phyloP scores from a whole-genome alignment of 129 eudicot genomes.

The Escallonia rubra region DNA sequence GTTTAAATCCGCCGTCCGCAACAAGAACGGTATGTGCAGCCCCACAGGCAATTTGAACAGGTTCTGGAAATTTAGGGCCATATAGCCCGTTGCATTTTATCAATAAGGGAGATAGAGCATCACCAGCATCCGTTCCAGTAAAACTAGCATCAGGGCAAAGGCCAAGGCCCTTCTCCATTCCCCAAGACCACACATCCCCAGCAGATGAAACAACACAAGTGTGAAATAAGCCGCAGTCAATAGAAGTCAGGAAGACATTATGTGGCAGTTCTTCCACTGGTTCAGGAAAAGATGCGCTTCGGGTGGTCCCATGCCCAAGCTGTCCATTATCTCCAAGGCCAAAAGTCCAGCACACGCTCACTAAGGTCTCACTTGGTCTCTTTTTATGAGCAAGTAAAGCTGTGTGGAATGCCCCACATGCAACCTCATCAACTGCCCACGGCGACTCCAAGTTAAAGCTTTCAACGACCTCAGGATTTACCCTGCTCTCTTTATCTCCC shows the following conservation, averaged over 20 bases:
- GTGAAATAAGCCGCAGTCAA: constrained; percentile 86
- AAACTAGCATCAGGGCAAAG: constrained; percentile 71
- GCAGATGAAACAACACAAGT: constrained; percentile 72
- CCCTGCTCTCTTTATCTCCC: constrained; percentile 69
- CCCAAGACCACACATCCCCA: constrained; percentile 99
- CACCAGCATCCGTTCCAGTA: constrained; percentile 58
- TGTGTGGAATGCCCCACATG: constrained; percentile 88
- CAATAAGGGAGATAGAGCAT: constrained; percentile 56
- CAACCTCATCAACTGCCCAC: constrained; percentile 61
- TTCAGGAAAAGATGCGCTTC: constrained; percentile 39
- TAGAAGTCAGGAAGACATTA: constrained; percentile 39
- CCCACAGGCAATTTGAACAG: constrained; percentile 75
- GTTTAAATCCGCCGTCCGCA: constrained; percentile 54
- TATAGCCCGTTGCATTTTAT: constrained; percentile 32
- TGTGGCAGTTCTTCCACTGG: constrained; percentile 48
- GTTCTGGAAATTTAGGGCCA: constrained; percentile 41
- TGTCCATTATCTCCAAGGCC: constrained; percentile 93
- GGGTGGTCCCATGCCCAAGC: constrained; percentile 74
- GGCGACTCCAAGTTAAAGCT: constrained; percentile 42
- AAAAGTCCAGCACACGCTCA: constrained; percentile 74
- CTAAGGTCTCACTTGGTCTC: constrained; percentile 33
- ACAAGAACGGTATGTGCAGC: constrained; percentile 90
- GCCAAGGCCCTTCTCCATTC: constrained; percentile 93
- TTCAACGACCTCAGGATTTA: constrained; percentile 43
- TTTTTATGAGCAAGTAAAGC: constrained; percentile 54